phyloP scores from a whole-genome alignment of 2,329 filamentous ascomycete genomes.

The Cylindrodendrum hubeiense region DNA sequence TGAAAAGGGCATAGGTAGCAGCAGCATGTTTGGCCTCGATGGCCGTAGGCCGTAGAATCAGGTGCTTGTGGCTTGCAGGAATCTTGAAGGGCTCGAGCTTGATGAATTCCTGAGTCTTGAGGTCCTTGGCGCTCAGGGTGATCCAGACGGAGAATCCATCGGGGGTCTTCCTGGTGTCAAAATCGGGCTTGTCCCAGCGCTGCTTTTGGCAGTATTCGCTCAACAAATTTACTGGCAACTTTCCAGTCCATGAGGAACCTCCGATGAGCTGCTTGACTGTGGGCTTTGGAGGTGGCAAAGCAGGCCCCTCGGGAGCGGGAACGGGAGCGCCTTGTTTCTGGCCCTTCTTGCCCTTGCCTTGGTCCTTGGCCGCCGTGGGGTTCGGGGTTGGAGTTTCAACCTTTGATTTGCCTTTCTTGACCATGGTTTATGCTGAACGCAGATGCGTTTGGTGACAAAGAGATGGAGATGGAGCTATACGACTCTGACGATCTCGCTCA shows the following conservation, averaged over 20 bases:
- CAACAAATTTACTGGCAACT: slow-evolving; percentile 92
- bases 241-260: slow-evolving; percentile 96
- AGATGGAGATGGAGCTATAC: neutral
- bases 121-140: slow-evolving; percentile 79
- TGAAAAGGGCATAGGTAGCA: slow-evolving; percentile 90
- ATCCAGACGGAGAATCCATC: slow-evolving; percentile 86
- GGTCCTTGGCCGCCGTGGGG: slow-evolving; percentile 56
- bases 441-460: neutral
- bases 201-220: slow-evolving; percentile 96
- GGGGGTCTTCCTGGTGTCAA: slow-evolving; percentile 80
- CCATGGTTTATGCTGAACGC: slow-evolving; percentile 51
- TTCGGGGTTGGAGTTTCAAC: slow-evolving; percentile 53
- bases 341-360: slow-evolving; percentile 57
- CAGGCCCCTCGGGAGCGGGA: slow-evolving; percentile 47
- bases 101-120: slow-evolving; percentile 84
- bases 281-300: slow-evolving; percentile 66
- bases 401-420: slow-evolving; percentile 67
- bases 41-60: slow-evolving; percentile 81
- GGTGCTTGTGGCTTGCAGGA: slow-evolving; percentile 79
- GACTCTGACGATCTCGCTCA: neutral
- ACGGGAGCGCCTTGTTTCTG: slow-evolving; percentile 47
- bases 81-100: slow-evolving; percentile 86
- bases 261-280: slow-evolving; percentile 87
- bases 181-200: slow-evolving; percentile 95
- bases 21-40: slow-evolving; percentile 95